A percentile compares a stretch with the other conserved stretches of the same genome.
phyloP scores from a whole-genome alignment of 1,139 yeast species.

The Sugiyamaella xylanicola region DNA sequence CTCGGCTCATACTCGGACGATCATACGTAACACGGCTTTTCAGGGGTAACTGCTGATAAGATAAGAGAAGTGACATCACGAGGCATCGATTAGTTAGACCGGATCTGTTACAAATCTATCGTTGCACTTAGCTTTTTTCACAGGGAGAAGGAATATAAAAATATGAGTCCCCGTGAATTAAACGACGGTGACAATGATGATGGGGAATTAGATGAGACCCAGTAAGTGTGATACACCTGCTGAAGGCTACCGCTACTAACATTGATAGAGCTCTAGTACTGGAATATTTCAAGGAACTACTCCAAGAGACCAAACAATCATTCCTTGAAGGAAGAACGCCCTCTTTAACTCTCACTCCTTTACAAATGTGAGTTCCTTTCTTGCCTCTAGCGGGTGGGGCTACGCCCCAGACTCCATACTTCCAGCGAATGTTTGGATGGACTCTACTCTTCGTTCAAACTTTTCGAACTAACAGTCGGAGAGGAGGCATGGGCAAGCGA shows the following conservation, averaged over 20 bases:
- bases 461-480: neutral
- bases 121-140: too few relatives aligned
- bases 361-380: conserved; percentile 4
- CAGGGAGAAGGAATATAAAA: too few relatives aligned
- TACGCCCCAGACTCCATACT: too few relatives aligned
- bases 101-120: neutral
- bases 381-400: too few relatives aligned
- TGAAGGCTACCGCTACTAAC: too few relatives aligned
- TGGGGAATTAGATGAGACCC: neutral
- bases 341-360: neutral
- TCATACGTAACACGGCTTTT: neutral
- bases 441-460: neutral
- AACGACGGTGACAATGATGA: too few relatives aligned
- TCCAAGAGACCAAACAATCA: neutral
- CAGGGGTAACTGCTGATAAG: conserved; percentile 1
- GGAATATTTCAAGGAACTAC: neutral
- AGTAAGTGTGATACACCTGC: conserved; percentile 7
- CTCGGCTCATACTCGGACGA: conserved; percentile 5
- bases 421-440: neutral
- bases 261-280: neutral
- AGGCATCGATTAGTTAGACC: too few relatives aligned
- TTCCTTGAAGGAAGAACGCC: neutral
- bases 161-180: too few relatives aligned
- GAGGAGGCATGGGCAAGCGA: neutral
- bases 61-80: neutral